These are phyloP conservation scores for Paramecium biaurelia DNA, from an alignment of 73 alveolate genomes.

Conservation along the genomic window DNA sequence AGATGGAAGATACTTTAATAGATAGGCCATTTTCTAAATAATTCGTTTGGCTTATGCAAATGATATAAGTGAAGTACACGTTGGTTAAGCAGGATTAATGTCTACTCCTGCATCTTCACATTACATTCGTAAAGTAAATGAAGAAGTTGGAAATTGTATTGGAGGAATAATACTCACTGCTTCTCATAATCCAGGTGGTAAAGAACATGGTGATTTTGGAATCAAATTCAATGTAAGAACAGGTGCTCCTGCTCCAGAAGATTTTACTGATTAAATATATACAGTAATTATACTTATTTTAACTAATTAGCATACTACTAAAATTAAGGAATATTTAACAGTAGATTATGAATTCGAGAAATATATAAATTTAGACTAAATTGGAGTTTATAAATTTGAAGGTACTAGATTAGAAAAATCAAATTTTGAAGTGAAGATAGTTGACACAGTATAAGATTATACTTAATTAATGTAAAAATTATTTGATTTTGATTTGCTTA, in stretches of 20 bases:
- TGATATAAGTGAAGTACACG: constrained; percentile 85
- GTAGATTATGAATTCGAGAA: constrained; percentile 71
- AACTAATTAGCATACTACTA: constrained; percentile 60
- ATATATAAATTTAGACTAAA: constrained; percentile 70
- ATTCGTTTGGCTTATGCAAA: constrained; percentile 94
- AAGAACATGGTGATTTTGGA: constrained; percentile 94
- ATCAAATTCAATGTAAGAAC: constrained; percentile 93
- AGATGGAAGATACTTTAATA: constrained; percentile 98
- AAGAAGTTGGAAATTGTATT: constrained; percentile 85
- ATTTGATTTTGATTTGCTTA: constrained; percentile 92
- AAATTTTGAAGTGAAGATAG: constrained; percentile 77
- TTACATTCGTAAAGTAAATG: constrained; percentile 84
- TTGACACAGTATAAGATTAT: constrained; percentile 87
- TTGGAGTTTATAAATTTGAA: background rate
- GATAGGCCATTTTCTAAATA: constrained; percentile 81
- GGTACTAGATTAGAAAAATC: constrained; percentile 42
- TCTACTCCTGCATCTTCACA: constrained; percentile 98
- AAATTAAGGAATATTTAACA: constrained; percentile 72
- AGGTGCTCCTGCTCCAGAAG: constrained; percentile 99
- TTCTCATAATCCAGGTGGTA: constrained; percentile 99
- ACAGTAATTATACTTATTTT: constrained; percentile 70
- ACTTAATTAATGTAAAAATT: constrained; percentile 84
- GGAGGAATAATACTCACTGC: constrained; percentile 99
- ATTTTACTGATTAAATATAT: constrained; percentile 82
- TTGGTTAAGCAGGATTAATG: constrained; percentile 93